Evolutionary conservation across 768 basidiomycete genomes (phyloP), one percentile per base, ranked within the genome.

Genomic region (Mrakia hoshinonis): DNA sequence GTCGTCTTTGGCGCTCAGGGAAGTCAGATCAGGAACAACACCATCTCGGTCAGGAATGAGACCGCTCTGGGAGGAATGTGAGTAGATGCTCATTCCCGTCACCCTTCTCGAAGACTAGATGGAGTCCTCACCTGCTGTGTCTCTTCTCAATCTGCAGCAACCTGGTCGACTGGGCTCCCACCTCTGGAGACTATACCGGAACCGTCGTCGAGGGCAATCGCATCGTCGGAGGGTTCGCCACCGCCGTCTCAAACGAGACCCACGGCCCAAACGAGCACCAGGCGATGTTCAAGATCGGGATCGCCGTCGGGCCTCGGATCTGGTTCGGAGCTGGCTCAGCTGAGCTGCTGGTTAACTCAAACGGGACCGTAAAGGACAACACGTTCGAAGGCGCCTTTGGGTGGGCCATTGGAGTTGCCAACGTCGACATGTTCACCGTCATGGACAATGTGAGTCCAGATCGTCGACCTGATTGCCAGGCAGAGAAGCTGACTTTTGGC

Each of bases 1-100:
- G 88, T 90, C 0, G 73, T 91, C 0, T 91, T 91, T 74, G 90
- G 89, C 26, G 80, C 88, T 3, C 88, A 89, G 7, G 89, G 89
- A 0, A 85, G 85, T 4, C 82, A 84, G 67, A 85, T 90, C 20
- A 85, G 87, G 75, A 89, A 90, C 74, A 90, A 90, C 66, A 89
- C 87, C 0, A 87, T 91, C 67, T 89, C 84, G 85, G 83, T 71
- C 31, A 51, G 43, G 29, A 71, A 71, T 46, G 81, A 85, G 76
- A 89, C 87, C 0, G 79, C 88, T 3, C 82, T 89, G 7, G 89
- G 89, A 48, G 89, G 89, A 10, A 89, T 90, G 29, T 34, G 7
- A 13, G 62, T 39, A 12, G 11, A 43, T 6, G 39, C 5, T n/a
- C 60, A 5, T 52, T 22, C 51, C 51, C 51, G 51, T n/a, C 9